A percentile compares a stretch with the other conserved stretches of the same genome.
These are phyloP conservation scores for Lantana camara DNA, from an alignment of 257 asterid genomes.

Conservation along the genomic window DNA sequence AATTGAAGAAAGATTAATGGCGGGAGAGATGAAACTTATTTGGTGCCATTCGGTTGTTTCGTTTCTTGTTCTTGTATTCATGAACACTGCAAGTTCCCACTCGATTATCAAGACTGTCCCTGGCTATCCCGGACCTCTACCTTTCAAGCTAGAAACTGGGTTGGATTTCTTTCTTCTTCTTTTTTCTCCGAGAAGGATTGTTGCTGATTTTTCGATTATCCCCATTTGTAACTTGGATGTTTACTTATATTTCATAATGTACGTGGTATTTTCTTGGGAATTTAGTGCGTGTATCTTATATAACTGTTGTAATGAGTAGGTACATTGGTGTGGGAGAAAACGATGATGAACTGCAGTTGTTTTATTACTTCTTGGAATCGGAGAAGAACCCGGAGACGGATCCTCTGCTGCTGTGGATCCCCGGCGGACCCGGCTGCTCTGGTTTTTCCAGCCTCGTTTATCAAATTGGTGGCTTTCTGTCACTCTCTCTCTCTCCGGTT, in stretches of 20 bases:
- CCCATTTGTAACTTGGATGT: too few relatives aligned
- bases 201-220: background rate
- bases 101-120: slow-evolving; percentile 15
- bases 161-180: background rate
- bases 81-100: slow-evolving; percentile 5
- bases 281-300: too few relatives aligned
- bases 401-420: slow-evolving; percentile 66
- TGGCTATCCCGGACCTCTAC: too few relatives aligned
- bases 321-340: too few relatives aligned
- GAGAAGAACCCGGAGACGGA: slow-evolving; percentile 42
- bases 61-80: slow-evolving; percentile 6
- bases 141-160: slow-evolving; percentile 66
- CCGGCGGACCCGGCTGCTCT: slow-evolving; percentile 82
- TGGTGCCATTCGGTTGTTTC: too few relatives aligned
- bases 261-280: too few relatives aligned
- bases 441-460: slow-evolving; percentile 47
- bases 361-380: slow-evolving; percentile 61
- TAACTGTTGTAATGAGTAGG: slow-evolving; percentile 32
- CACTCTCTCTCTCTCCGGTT: too few relatives aligned
- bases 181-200: too few relatives aligned
- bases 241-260: too few relatives aligned
- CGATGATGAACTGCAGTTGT: slow-evolving; percentile 49
- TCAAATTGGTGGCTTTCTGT: slow-evolving; percentile 44
- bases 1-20: too few relatives aligned
- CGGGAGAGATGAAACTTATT: too few relatives aligned